Evolutionary conservation across 371 early-diverging fungal genomes (phyloP), one percentile per base, ranked within the genome.

Genomic region (Haplosporangium sp.): DNA sequence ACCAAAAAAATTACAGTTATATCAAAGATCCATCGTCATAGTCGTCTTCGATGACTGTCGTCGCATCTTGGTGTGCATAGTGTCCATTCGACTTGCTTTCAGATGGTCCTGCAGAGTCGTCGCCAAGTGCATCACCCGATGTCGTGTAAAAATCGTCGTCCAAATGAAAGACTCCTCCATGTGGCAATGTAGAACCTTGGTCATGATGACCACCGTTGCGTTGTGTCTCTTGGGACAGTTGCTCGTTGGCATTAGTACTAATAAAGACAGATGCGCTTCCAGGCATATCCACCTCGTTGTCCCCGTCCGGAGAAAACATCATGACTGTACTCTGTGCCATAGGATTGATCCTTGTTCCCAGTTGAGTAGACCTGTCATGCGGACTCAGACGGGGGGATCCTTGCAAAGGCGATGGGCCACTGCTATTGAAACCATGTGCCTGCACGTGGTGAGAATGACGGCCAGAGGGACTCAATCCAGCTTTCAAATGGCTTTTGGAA

Each of bases 301-400:
- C 89, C 5, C 89, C 89, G 62, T 87, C 89, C 14, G 89, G 88
- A 11, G 88, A 87, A 73, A 83, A 87, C 14, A 87, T 83, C 59
- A 79, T 85, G 55, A 76, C 12, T 10, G 71, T 60, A 12, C 76
- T 76, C 46, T 76, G 76, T 4, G 67, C 71, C 76, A 76, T 76
- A 4, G 69, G 55, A 29, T 62, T 68, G 16, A 45, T 46, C n/a
- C 47, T 7, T 40, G 42, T n/a, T 13, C 45, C n/a, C 21, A 40
- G 40, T 0, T 62, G 62, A 13, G 38, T 21, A 0, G 64, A 55
- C 48, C 36, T 54, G 11, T 43, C 61, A 8, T 55, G 46, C 8
- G 65, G 36, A 2, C 6, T 60, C 11, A 47, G 50, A 13, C 51
- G 54, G 16, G 62, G 42, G 7, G 59, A 51, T 42, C 51, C 64